Evolutionary conservation across 2,329 filamentous ascomycete species (phyloP).

Genomic region (Sporothrix humicola): DNA sequence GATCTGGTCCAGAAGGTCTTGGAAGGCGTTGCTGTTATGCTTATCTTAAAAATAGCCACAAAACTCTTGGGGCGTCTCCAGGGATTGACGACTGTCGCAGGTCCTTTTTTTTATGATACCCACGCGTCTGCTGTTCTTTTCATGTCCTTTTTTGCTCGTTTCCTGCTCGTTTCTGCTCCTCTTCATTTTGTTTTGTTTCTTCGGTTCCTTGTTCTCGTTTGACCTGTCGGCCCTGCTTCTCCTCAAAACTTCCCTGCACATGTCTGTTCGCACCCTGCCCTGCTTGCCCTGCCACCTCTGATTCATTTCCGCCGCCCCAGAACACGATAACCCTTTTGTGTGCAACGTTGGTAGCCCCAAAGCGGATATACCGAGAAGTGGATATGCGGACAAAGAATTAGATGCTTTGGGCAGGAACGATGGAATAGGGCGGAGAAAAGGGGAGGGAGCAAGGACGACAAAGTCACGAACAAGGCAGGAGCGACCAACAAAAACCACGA

Average conservation of each 20-base stretch:
- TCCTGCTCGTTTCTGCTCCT: neutral
- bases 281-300: neutral
- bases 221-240: neutral
- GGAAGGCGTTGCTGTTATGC: neutral
- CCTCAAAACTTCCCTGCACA: too few species aligned
- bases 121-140: neutral
- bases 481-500: neutral
- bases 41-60: conserved; percentile 7
- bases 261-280: neutral
- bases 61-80: too few species aligned
- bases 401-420: neutral
- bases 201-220: neutral
- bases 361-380: neutral
- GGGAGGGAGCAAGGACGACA: neutral
- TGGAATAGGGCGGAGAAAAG: neutral
- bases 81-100: neutral
- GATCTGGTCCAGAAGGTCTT: neutral
- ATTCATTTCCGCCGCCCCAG: neutral
- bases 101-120: neutral
- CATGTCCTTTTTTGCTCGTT: neutral
- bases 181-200: conserved; percentile 13
- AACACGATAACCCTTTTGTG: neutral
- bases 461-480: neutral
- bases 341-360: neutral
- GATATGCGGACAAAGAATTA: neutral